Evolutionary conservation across 192 early-diverging fungal genomes (phyloP).

Genomic region (Mortierella hygrophila): DNA sequence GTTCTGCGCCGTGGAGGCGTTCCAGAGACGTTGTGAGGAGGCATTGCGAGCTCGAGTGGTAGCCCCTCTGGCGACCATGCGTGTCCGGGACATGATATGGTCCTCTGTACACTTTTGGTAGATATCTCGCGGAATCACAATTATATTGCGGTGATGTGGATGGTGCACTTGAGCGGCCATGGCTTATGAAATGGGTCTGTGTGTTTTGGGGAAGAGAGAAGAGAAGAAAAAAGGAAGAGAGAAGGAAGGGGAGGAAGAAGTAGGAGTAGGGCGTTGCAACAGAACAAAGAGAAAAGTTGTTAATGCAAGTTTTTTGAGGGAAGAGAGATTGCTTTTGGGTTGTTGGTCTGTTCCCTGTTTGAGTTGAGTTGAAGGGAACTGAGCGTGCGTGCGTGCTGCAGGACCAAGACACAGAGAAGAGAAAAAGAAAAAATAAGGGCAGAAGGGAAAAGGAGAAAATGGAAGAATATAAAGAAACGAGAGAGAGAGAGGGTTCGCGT

Average conservation of each 20-base stretch:
- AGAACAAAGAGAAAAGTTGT: background rate
- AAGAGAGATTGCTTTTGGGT: background rate
- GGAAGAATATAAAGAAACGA: background rate
- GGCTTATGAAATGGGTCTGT: background rate
- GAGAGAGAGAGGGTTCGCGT: background rate
- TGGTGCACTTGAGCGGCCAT: slow-evolving; percentile 32
- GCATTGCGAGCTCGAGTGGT: slow-evolving; percentile 16
- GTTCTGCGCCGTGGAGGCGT: background rate
- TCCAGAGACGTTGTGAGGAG: slow-evolving; percentile 15
- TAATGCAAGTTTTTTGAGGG: background rate
- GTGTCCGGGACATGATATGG: slow-evolving; percentile 12
- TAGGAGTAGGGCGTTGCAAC: background rate
- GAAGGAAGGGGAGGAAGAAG: background rate
- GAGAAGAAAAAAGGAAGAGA: background rate
- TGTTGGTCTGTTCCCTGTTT: background rate
- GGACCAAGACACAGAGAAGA: slow-evolving; percentile 3
- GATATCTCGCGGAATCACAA: slow-evolving; percentile 41
- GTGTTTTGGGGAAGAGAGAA: background rate
- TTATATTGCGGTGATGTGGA: slow-evolving; percentile 31
- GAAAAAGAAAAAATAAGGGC: slow-evolving; percentile 1
- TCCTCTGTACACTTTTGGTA: slow-evolving; percentile 47
- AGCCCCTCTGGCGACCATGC: background rate
- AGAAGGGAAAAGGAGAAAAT: background rate
- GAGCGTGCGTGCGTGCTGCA: background rate
- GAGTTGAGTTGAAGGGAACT: background rate